These are phyloP conservation scores for Ophiostoma ulmi DNA, from an alignment of 2,329 filamentous ascomycete genomes.

Conservation along the genomic window DNA sequence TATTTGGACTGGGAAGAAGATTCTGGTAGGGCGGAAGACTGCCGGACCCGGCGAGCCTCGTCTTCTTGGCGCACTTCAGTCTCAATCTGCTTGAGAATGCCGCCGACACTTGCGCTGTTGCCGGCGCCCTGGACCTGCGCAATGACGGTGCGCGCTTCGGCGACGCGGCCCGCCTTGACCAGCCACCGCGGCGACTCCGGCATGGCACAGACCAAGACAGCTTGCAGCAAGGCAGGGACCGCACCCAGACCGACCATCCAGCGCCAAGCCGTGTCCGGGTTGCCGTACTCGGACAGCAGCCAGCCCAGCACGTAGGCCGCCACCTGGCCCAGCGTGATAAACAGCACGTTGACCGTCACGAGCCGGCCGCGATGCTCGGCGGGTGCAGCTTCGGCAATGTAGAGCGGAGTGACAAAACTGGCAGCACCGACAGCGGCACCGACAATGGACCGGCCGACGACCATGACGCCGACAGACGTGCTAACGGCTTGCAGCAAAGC, in stretches of 20 bases:
- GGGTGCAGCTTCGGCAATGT: constrained; percentile 82
- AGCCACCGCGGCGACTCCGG: constrained; percentile 89
- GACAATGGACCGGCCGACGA: constrained; percentile 62
- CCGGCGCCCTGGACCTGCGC: constrained; percentile 50
- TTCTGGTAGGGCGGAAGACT: neutral
- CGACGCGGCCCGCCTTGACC: constrained; percentile 59
- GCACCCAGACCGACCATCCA: constrained; percentile 89
- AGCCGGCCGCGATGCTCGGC: constrained; percentile 69
- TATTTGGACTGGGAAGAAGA: neutral
- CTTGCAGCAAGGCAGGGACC: constrained; percentile 68
- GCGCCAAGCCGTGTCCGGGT: constrained; percentile 62
- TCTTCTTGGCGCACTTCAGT: constrained; percentile 66
- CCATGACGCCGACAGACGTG: constrained; percentile 57
- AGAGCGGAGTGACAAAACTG: constrained; percentile 78
- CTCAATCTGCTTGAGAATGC: constrained; percentile 64
- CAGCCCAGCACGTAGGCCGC: constrained; percentile 83
- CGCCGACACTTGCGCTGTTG: constrained; percentile 40
- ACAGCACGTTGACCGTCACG: constrained; percentile 74
- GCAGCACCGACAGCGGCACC: constrained; percentile 69
- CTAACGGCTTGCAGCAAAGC: constrained; percentile 60
- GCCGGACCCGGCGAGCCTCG: constrained; percentile 46
- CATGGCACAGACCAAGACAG: constrained; percentile 62
- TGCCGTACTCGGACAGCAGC: constrained; percentile 57
- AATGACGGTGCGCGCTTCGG: constrained; percentile 61
- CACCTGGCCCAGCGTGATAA: constrained; percentile 83